Base-by-base conservation (phyloP, 2,329 filamentous ascomycete genomes). In the Ambrosiella beaveri region DNA sequence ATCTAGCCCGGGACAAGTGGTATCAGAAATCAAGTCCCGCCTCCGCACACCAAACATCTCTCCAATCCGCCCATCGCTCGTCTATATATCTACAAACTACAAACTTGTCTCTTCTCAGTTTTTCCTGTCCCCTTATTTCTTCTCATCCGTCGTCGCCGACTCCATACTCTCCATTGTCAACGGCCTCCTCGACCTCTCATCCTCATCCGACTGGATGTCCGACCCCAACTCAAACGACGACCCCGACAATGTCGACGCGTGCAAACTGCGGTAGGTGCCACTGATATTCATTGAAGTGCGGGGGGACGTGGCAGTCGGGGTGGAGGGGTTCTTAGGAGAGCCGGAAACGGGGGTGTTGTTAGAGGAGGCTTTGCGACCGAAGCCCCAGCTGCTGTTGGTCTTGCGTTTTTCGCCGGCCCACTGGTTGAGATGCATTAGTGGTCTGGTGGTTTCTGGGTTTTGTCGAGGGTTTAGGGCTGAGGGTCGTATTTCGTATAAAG, bases 401-500 rank as follows among this genome's bases (percentile, higher is more conserved):
- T 84, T 86, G 62, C 84, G 76, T 71, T 90, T 91, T 71, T 93
- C 86, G 54, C 82, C 82, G 1, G 82, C 81, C 82, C 82, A 86
- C 0, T 58, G 35, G 36, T 9, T 19, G 38, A 40, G 12, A 52
- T n/a, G 17, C 19, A n/a, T 35, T 47, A 39, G 44, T 11, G 13
- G 27, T 27, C 27, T 27, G 27, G 27, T 27, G 27, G 27, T 27
- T 27, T 27, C 27, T 4, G 17, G 38, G 7, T 3, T n/a, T 7
- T 27, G 17, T 35, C 7, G 19, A 3, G 11, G 17, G 39, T 39
- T 41, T 41, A 27, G 5, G 19, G 45, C 47, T 6, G 15, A 1
- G 19, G 19, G 7, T 51, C 15, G 38, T 27, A 44, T 36, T 47
- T 47, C 44, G 44, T 47, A 57, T n/a, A 47, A 15, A 45, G 35